Percentiles rank a stretch among this genome's conserved stretches.
phyloP scores from a whole-genome alignment of 2,329 filamentous ascomycete genomes.

The Neonectria punicea region DNA sequence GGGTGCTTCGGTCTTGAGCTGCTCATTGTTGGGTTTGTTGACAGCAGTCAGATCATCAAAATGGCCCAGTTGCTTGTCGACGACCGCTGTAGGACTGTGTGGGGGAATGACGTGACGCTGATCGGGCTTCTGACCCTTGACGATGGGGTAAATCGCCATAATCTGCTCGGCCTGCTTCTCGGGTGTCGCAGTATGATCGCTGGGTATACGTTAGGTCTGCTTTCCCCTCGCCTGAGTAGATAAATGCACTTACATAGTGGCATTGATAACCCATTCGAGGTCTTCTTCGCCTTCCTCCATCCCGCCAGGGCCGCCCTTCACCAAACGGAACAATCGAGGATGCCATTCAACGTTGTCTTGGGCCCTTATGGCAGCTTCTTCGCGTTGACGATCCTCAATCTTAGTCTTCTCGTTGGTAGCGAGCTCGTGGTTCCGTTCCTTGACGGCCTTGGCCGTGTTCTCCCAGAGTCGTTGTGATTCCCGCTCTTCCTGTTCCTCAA shows the following conservation, averaged over 20 bases:
- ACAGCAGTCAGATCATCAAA: neutral
- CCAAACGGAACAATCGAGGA: conserved; percentile 83
- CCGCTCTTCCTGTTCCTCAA: conserved; percentile 87
- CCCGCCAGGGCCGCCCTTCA: conserved; percentile 76
- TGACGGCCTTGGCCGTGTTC: conserved; percentile 83
- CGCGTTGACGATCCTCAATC: conserved; percentile 91
- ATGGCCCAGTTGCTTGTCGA: conserved; percentile 17
- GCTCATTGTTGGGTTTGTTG: neutral
- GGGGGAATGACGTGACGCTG: conserved; percentile 68
- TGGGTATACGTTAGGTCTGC: conserved; percentile 34
- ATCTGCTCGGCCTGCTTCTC: conserved; percentile 83
- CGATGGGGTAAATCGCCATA: conserved; percentile 83
- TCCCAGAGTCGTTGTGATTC: conserved; percentile 93
- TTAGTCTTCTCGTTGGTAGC: conserved; percentile 97
- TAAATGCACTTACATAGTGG: conserved; percentile 73
- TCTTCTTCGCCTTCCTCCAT: conserved; percentile 85
- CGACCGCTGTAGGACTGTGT: conserved; percentile 33
- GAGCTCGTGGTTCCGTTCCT: conserved; percentile 83
- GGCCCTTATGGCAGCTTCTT: conserved; percentile 83
- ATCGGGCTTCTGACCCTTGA: conserved; percentile 76
- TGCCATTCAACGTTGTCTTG: conserved; percentile 88
- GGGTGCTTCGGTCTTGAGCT: conserved; percentile 12
- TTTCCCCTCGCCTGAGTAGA: neutral
- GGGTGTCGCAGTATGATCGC: conserved; percentile 61
- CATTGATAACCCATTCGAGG: conserved; percentile 94